Base-by-base conservation (phyloP, 306 rosid genomes). In the Carpinus fangiana region DNA sequence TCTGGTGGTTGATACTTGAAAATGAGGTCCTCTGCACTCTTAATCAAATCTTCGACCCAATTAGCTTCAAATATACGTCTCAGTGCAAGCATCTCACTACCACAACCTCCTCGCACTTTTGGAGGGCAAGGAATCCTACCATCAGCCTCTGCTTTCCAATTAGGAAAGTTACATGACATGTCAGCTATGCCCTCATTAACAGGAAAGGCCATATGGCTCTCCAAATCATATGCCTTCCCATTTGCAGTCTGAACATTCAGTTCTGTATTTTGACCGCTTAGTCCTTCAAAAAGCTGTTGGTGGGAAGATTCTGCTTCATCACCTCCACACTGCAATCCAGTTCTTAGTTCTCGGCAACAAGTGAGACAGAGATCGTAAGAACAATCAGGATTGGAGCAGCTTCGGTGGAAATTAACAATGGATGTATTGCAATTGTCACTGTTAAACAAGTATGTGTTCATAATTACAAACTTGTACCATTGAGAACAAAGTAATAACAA, bases 371-470 rank as follows among this genome's bases (percentile, higher is more conserved):
- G 90, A 76, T 89, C 93, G 59, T 78, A 87, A 64, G 84, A 79
- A 80, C 93, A 89, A 78, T 78, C 21, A 59, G 84, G 86, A 87
- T 84, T 86, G 61, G 90, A 76, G 82, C 93, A 89, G 79, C 90
- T 89, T 89, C 93, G 80, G 83, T 85, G 88, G 84, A 89, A 85
- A 80, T 87, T 87, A 87, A 86, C 93, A 71, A 89, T 89, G 73
- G 93, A 89, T 80, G 91, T 89, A 79, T 82, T 78, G 91, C 91
- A 89, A 79, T 84, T 89, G 90, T 89, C 88, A 85, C 93, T 85
- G 90, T 81, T 79, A 77, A 80, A 83, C 54, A 77, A 71, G 62
- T 64, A 82, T 75, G 57, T 45, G 8, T 3, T 47, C 28, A 41
- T 23, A 66, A 41, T 41, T 66, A 66, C 72, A 66, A 66, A n/a